Evolutionary conservation across 2,329 filamentous ascomycete genomes (phyloP).

Genomic region (Pseudogymnoascus sp.): DNA sequence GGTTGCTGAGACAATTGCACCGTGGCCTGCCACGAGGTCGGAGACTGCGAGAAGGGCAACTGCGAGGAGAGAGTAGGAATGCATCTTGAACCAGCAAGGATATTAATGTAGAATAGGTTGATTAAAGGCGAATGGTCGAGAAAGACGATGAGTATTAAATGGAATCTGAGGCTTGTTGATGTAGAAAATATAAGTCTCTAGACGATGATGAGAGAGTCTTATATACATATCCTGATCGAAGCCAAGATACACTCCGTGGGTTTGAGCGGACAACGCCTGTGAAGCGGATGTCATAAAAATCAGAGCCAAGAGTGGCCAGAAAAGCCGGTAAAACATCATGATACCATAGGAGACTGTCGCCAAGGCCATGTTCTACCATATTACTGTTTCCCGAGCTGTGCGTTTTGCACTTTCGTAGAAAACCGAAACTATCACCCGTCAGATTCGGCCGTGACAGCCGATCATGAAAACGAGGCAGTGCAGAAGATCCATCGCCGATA

Average conservation of each 20-base stretch:
- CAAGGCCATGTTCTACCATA: background rate
- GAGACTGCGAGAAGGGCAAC: constrained; percentile 44
- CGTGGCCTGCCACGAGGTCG: constrained; percentile 54
- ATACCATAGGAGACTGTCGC: background rate
- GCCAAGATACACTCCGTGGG: background rate
- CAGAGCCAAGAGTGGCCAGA: background rate
- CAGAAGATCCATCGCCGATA: background rate
- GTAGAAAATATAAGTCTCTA: background rate
- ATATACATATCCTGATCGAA: background rate
- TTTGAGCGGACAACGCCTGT: background rate
- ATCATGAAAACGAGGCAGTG: background rate
- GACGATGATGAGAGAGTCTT: background rate
- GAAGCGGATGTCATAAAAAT: background rate
- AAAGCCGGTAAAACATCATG: background rate
- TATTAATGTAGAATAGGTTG: background rate
- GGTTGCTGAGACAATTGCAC: constrained; percentile 51
- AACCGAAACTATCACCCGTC: background rate
- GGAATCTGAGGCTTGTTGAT: background rate
- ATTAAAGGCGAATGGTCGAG: no score
- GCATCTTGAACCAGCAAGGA: constrained; percentile 28
- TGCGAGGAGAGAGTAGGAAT: constrained; percentile 36
- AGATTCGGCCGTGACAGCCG: background rate
- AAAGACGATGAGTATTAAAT: background rate
- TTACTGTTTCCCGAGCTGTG: background rate
- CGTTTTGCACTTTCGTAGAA: background rate